Evolutionary conservation across 345 rosid species (phyloP).

Genomic region (Rhodamnia argentea): DNA sequence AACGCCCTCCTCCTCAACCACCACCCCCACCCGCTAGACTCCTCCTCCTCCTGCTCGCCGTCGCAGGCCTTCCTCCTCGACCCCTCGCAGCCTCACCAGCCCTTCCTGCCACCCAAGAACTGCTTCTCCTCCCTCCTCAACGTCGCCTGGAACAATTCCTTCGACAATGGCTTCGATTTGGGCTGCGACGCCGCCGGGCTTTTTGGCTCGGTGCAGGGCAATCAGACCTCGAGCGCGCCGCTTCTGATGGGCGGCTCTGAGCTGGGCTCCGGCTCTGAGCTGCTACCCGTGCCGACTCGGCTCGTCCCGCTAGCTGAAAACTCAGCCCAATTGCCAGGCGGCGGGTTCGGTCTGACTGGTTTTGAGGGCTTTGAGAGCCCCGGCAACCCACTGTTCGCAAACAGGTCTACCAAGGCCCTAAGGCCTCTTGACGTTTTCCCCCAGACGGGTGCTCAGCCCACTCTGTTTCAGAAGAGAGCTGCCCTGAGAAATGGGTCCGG

Average conservation of each 20-base stretch:
- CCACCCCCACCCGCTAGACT: not conserved
- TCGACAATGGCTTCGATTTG: slow-evolving; percentile 54
- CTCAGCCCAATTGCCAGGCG: slow-evolving; percentile 2
- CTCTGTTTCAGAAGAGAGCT: slow-evolving; percentile 80
- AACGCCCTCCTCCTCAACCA: not conserved
- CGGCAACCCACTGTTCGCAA: slow-evolving; percentile 1
- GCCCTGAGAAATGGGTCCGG: slow-evolving; percentile 16
- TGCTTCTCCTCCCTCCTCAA: slow-evolving; percentile 7
- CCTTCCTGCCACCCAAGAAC: slow-evolving; percentile 29
- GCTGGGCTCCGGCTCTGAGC: slow-evolving; percentile 33
- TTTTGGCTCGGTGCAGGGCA: slow-evolving; percentile 28
- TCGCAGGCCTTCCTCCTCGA: slow-evolving; percentile 47
- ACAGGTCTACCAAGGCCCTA: slow-evolving; percentile 5
- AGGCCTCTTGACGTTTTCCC: slow-evolving; percentile 53
- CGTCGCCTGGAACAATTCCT: slow-evolving; percentile 30
- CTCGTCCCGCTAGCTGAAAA: slow-evolving; percentile 24
- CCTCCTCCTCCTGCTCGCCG: slow-evolving; percentile 36
- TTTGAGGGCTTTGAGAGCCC: slow-evolving; percentile 48
- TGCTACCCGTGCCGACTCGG: slow-evolving; percentile 2
- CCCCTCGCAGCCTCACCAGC: slow-evolving; percentile 31
- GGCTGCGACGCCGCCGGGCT: slow-evolving; percentile 34
- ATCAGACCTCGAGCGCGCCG: slow-evolving; percentile 14
- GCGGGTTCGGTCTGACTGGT: slow-evolving; percentile 12
- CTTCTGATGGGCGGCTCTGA: slow-evolving; percentile 32
- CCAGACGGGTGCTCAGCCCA: slow-evolving; percentile 45